These are phyloP conservation scores for Phyllosticta citribraziliensis DNA, from an alignment of 2,329 filamentous ascomycete species.

Conservation along the genomic window DNA sequence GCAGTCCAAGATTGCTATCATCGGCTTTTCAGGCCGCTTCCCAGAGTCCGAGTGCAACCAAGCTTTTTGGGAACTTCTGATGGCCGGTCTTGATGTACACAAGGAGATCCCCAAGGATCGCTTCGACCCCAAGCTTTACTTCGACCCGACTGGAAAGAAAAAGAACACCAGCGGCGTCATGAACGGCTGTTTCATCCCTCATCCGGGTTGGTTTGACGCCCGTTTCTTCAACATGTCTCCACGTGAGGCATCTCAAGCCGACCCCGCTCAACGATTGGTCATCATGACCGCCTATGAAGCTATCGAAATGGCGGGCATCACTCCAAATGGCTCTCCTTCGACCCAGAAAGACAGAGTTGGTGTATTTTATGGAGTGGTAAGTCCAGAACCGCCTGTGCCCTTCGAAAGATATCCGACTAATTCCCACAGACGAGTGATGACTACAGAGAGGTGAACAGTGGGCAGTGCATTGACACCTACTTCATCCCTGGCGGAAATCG, in stretches of 20 bases:
- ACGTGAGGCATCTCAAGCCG: constrained; percentile 15
- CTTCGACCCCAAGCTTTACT: constrained; percentile 12
- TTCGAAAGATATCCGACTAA: constrained; percentile 19
- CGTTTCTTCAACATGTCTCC: constrained; percentile 18
- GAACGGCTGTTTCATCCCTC: constrained; percentile 20
- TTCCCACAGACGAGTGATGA: constrained; percentile 21
- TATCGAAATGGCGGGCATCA: constrained; percentile 15
- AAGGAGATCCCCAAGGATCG: constrained; percentile 21
- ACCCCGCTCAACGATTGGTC: constrained; percentile 14
- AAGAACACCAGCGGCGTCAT: constrained; percentile 14
- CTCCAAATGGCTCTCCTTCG: constrained; percentile 18
- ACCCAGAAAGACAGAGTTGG: constrained; percentile 20
- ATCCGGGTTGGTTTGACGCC: constrained; percentile 15
- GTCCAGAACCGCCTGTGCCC: not conserved
- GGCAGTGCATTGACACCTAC: constrained; percentile 41
- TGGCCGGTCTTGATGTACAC: constrained; percentile 23
- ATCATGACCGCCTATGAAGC: constrained; percentile 16
- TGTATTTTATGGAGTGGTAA: constrained; percentile 18
- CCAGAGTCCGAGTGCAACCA: constrained; percentile 53
- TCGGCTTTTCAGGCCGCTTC: constrained; percentile 19
- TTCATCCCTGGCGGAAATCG: constrained; percentile 43
- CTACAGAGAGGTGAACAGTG: constrained; percentile 16
- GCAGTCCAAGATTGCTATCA: constrained; percentile 28
- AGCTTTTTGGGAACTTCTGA: constrained; percentile 35
- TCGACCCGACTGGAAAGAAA: constrained; percentile 15